Evolutionary conservation across 164 flowering plant genomes (phyloP).

Genomic region (Brasenia schreberi): DNA sequence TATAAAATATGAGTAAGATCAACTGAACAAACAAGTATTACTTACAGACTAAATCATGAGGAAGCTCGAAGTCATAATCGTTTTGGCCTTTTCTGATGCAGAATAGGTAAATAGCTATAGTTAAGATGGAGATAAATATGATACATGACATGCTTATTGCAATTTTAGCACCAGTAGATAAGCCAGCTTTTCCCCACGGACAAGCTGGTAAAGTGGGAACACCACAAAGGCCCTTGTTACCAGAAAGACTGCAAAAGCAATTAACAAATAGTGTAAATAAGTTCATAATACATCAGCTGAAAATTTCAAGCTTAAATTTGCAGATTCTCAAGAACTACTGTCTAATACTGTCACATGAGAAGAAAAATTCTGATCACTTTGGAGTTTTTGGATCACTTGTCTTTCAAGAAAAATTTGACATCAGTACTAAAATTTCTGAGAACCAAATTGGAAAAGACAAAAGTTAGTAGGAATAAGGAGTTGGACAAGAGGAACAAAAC

Average conservation of each 20-base stretch:
- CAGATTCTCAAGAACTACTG: no score
- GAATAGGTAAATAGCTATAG: conserved; percentile 39
- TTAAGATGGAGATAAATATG: conserved; percentile 27
- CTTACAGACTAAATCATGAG: conserved; percentile 88
- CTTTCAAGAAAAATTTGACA: no score
- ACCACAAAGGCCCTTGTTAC: conserved; percentile 91
- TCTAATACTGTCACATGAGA: no score
- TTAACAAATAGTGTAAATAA: no score
- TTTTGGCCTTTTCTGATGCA: conserved; percentile 53
- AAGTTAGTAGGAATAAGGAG: no score
- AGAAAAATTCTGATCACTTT: no score
- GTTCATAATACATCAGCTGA: no score
- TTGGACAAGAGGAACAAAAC: no score
- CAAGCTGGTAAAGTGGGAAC: conserved; percentile 74
- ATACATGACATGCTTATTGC: conserved; percentile 53
- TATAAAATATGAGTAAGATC: background rate
- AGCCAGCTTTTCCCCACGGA: conserved; percentile 65
- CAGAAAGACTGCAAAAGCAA: conserved; percentile 45
- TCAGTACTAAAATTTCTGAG: no score
- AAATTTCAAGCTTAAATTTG: no score
- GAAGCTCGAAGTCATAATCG: conserved; percentile 89
- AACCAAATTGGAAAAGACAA: no score
- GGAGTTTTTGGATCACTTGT: no score
- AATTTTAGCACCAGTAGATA: conserved; percentile 75
- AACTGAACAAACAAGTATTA: conserved; percentile 2